These are phyloP conservation scores for Setomelanomma holmii DNA, from an alignment of 2,329 filamentous ascomycete genomes.

Conservation along the genomic window DNA sequence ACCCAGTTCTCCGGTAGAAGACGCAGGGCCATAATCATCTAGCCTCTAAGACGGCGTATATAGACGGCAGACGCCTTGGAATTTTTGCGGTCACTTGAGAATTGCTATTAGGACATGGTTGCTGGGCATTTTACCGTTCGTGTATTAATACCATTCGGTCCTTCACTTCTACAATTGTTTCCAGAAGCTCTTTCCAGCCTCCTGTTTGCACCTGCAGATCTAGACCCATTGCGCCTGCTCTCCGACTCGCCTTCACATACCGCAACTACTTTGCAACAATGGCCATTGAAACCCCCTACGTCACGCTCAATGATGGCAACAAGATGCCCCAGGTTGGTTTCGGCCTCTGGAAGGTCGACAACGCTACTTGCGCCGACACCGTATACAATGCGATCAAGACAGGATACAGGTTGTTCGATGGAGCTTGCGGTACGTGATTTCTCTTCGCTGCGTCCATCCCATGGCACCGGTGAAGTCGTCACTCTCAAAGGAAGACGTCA, in stretches of 20 bases:
- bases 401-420: slow-evolving; percentile 48
- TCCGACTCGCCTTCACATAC: slow-evolving; percentile 7
- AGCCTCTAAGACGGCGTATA: slow-evolving; percentile 30
- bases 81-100: slow-evolving; percentile 21
- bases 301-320: slow-evolving; percentile 45
- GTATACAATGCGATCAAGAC: slow-evolving; percentile 48
- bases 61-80: slow-evolving; percentile 24
- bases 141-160: slow-evolving; percentile 32
- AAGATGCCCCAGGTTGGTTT: slow-evolving; percentile 47
- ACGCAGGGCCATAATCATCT: slow-evolving; percentile 27
- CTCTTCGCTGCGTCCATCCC: background rate
- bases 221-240: slow-evolving; percentile 4
- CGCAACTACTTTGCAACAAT: slow-evolving; percentile 31
- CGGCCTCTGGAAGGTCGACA: slow-evolving; percentile 46
- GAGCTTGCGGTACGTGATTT: slow-evolving; percentile 43
- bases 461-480: background rate
- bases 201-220: slow-evolving; percentile 9
- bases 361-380: slow-evolving; percentile 38
- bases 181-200: slow-evolving; percentile 15
- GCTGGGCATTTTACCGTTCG: slow-evolving; percentile 21
- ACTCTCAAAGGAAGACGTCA: background rate
- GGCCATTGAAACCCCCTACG: slow-evolving; percentile 34
- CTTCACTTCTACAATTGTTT: slow-evolving; percentile 13
- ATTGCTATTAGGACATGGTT: slow-evolving; percentile 24
- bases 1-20: slow-evolving; percentile 30